Evolutionary conservation across 345 rosid genomes (phyloP).

Genomic region (Toxicodendron radicans): DNA sequence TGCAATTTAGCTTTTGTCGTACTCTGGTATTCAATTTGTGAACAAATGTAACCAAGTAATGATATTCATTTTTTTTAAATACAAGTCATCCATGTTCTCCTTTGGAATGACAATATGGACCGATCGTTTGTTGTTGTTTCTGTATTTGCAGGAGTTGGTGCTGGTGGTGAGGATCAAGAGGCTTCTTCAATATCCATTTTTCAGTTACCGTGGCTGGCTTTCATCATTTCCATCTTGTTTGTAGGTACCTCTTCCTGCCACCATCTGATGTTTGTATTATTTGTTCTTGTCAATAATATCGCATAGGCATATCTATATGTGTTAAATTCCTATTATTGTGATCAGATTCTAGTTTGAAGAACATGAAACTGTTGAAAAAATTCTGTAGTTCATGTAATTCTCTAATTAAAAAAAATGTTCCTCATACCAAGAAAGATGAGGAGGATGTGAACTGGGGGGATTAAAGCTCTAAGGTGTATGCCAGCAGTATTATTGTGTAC

Average conservation of each 20-base stretch:
- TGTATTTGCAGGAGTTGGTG: slow-evolving; percentile 81
- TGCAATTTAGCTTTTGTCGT: background rate
- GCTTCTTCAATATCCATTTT: slow-evolving; percentile 68
- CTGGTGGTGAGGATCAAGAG: slow-evolving; percentile 92
- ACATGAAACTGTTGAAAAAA: background rate
- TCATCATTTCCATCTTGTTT: slow-evolving; percentile 81
- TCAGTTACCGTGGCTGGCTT: slow-evolving; percentile 79
- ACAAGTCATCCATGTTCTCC: background rate
- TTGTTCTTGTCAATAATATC: background rate
- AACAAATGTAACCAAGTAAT: background rate
- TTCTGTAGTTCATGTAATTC: background rate
- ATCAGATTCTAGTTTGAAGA: background rate
- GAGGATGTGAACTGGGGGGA: too few relatives aligned
- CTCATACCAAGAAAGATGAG: background rate
- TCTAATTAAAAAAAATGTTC: background rate
- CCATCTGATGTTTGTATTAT: slow-evolving; percentile 18
- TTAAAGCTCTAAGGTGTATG: too few relatives aligned
- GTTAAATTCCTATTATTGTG: background rate
- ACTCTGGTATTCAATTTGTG: background rate
- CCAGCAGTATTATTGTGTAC: background rate
- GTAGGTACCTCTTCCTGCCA: slow-evolving; percentile 85
- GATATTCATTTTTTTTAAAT: background rate
- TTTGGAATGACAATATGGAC: background rate
- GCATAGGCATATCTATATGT: background rate
- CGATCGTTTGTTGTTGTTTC: slow-evolving; percentile 5